Evolutionary conservation across 371 early-diverging fungal genomes (phyloP).

Genomic region (Blakeslea trispora): DNA sequence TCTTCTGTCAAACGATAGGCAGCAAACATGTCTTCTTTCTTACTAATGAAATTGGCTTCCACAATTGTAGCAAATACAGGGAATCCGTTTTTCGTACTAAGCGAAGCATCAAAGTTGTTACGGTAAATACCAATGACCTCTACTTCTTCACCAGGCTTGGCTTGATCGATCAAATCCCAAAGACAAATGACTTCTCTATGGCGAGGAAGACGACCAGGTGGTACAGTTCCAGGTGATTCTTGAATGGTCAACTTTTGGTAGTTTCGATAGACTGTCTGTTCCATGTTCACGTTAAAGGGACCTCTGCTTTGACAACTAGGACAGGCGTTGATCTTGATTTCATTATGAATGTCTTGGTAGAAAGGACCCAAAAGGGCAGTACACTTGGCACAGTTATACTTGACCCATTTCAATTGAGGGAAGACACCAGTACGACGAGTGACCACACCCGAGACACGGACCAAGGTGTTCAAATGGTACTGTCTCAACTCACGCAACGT

Average conservation of each 20-base stretch:
- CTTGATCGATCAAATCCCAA: constrained; percentile 98
- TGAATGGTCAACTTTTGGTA: constrained; percentile 98
- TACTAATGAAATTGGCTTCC: constrained; percentile 93
- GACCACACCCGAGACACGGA: constrained; percentile 96
- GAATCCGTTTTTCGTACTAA: constrained; percentile 96
- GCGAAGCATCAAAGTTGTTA: constrained; percentile 91
- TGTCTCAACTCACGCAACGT: constrained; percentile 93
- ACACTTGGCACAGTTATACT: constrained; percentile 97
- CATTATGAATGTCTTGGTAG: constrained; percentile 87
- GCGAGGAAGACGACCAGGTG: constrained; percentile 97
- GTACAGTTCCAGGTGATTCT: constrained; percentile 98
- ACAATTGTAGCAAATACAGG: constrained; percentile 97
- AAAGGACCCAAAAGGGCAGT: constrained; percentile 94
- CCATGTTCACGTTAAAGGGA: constrained; percentile 89
- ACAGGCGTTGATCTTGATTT: constrained; percentile 89
- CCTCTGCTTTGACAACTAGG: constrained; percentile 94
- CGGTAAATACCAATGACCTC: constrained; percentile 98
- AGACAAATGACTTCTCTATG: constrained; percentile 94
- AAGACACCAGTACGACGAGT: constrained; percentile 96
- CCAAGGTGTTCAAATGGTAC: constrained; percentile 91
- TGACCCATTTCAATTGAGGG: constrained; percentile 97
- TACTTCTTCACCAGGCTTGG: constrained; percentile 98
- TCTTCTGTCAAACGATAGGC: constrained; percentile 89
- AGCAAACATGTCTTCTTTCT: constrained; percentile 88
- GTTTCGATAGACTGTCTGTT: constrained; percentile 97